These are phyloP conservation scores for Patellifolia procumbens DNA, from an alignment of 179 eudicot species.

Conservation along the genomic window DNA sequence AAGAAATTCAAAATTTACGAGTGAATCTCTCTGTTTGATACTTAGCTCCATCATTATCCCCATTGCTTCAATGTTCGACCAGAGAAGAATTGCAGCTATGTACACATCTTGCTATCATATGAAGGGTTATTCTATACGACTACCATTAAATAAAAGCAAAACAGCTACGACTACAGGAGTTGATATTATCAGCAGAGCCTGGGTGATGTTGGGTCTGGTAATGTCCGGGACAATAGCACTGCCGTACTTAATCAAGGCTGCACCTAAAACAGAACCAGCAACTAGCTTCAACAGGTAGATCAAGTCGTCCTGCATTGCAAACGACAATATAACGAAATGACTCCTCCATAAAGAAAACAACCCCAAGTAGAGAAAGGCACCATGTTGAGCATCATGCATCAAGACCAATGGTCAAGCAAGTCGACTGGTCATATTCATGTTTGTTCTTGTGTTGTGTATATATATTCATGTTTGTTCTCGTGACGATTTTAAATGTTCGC, in stretches of 20 bases:
- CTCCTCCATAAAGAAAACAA: not conserved
- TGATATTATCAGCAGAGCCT: constrained; percentile 46
- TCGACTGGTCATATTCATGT: too few relatives aligned
- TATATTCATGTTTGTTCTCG: too few relatives aligned
- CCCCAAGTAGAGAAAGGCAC: not conserved
- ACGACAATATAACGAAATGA: not conserved
- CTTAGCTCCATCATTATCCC: too few relatives aligned
- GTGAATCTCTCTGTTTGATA: not conserved
- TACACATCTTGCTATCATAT: not conserved
- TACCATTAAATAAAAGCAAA: constrained; percentile 36
- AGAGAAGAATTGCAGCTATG: not conserved
- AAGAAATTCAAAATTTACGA: not conserved
- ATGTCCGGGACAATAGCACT: constrained; percentile 52
- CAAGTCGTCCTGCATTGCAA: constrained; percentile 41
- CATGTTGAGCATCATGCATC: not conserved
- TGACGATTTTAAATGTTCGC: too few relatives aligned
- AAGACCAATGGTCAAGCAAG: not conserved
- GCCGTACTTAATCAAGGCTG: constrained; percentile 59
- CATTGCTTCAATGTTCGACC: not conserved
- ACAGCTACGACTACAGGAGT: constrained; percentile 46
- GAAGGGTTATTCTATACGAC: constrained; percentile 27
- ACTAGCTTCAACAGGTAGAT: constrained; percentile 43
- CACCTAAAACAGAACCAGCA: constrained; percentile 51
- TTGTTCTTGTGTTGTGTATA: too few relatives aligned
- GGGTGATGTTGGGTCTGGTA: constrained; percentile 51